Conservation (phyloP, 2,329 filamentous ascomycete species). For the Aspergillus ochraceus region DNA sequence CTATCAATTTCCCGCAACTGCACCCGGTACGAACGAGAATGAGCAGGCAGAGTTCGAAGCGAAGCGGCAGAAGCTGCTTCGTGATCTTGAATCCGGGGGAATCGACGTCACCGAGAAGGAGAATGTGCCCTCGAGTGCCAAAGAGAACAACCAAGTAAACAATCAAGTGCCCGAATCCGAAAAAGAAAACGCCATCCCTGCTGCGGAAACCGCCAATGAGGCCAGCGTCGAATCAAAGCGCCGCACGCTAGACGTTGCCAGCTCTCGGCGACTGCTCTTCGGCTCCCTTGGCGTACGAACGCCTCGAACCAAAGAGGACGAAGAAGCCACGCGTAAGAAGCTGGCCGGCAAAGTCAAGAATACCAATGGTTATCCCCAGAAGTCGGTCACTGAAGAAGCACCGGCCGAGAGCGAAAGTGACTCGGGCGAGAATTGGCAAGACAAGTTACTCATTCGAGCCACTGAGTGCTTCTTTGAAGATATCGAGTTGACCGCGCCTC, state of each 20-base stretch:
- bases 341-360: constrained; percentile 59
- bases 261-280: constrained; percentile 68
- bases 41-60: constrained; percentile 51
- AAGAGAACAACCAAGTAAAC: constrained; percentile 8
- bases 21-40: constrained; percentile 17
- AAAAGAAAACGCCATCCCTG: constrained; percentile 9
- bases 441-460: constrained; percentile 71
- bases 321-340: constrained; percentile 60
- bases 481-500: constrained; percentile 69
- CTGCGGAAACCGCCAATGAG: constrained; percentile 11
- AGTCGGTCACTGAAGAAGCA: constrained; percentile 24
- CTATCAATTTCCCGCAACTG: constrained; percentile 22
- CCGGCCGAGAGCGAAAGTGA: constrained; percentile 39
- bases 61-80: constrained; percentile 53
- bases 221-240: constrained; percentile 28
- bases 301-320: constrained; percentile 68
- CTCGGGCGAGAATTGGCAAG: constrained; percentile 67
- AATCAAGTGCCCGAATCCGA: not conserved
- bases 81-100: constrained; percentile 53
- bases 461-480: constrained; percentile 80
- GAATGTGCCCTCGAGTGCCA: constrained; percentile 24
- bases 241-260: constrained; percentile 57
- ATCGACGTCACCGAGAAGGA: constrained; percentile 48
- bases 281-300: constrained; percentile 69
- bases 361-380: constrained; percentile 32